Evolutionary conservation across 805 yeast species (phyloP), one percentile per base, ranked within the genome.

Genomic region (Yamadazyma philogaea): DNA sequence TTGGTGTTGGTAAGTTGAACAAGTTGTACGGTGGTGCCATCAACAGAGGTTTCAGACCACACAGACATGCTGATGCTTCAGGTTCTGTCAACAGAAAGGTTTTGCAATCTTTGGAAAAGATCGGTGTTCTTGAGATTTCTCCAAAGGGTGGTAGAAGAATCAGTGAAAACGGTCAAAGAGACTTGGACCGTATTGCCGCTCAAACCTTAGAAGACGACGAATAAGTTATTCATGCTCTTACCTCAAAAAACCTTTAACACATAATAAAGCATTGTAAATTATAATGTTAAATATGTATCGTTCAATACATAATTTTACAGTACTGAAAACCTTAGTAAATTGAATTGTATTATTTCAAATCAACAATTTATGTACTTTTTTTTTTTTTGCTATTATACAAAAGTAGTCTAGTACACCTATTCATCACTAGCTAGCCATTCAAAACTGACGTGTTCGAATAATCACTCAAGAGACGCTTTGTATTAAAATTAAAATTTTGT

Each of bases 111-210:
- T 87, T 93, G 69, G 96, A 90, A 83, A 90, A 91, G 82, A 85
- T 93, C 57, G 98, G 98, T 74, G 88, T 93, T 61, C 79, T 93
- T 63, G 99, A 91, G 80, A 79, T 85, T 72, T 82, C 96, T 70
- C 87, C 89, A 77, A 88, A 87, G 78, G 97, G 97, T 74, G 99
- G 99, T 76, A 93, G 99, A 84, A 88, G 90, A 78, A 88, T 93
- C 83, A 85, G 97, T 55, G 96, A 88, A 73, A 87, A 89, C 78
- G 99, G 99, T 74, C 98, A 91, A 81, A 90, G 99, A 87, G 99
- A 93, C 81, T 86, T 93, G 80, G 99, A 93, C 81, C 97, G 99
- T 84, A 91, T 91, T 75, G 98, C 98, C 70, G 96, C 96, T 74
- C 96, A 89, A 80, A 88, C 96, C 72, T 82, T 87, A 74, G 96